These are phyloP conservation scores for Wickerhamomyces ciferrii DNA, from an alignment of 805 yeast species.

Conservation along the genomic window DNA sequence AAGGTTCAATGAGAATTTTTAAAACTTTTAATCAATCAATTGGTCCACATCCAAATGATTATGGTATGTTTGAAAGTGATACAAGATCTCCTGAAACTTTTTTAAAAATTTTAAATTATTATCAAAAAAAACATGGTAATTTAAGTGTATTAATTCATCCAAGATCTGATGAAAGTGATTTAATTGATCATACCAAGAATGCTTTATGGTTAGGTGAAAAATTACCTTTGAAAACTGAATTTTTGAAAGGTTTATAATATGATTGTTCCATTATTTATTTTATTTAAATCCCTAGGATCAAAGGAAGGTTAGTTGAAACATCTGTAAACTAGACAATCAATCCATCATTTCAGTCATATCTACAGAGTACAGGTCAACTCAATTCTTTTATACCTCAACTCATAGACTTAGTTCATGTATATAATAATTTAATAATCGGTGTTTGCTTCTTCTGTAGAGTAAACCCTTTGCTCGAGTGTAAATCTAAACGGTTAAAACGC, in stretches of 20 bases:
- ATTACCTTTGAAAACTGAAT: slow-evolving; percentile 14
- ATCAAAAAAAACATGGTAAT: slow-evolving; percentile 45
- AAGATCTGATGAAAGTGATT: slow-evolving; percentile 29
- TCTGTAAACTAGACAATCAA: too few species aligned
- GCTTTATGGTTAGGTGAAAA: slow-evolving; percentile 57
- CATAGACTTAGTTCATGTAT: too few species aligned
- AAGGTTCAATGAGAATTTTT: slow-evolving; percentile 37
- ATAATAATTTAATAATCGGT: too few species aligned
- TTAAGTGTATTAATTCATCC: slow-evolving; percentile 55
- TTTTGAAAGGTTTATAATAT: not conserved
- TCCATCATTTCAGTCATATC: too few species aligned
- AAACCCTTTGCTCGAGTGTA: too few species aligned
- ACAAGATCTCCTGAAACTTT: slow-evolving; percentile 41
- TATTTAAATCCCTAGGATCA: too few species aligned
- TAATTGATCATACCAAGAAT: slow-evolving; percentile 44
- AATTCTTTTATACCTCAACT: too few species aligned
- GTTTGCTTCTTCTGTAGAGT: too few species aligned
- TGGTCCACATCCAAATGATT: slow-evolving; percentile 50
- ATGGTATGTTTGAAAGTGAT: slow-evolving; percentile 55
- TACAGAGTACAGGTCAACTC: too few species aligned
- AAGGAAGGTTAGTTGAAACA: too few species aligned
- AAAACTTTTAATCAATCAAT: slow-evolving; percentile 41
- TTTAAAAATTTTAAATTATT: slow-evolving; percentile 40
- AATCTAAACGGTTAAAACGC: too few species aligned
- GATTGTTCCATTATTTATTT: too few species aligned